These are phyloP conservation scores for Lineolata rhizophorae DNA, from an alignment of 495 filamentous ascomycete genomes.

Conservation along the genomic window DNA sequence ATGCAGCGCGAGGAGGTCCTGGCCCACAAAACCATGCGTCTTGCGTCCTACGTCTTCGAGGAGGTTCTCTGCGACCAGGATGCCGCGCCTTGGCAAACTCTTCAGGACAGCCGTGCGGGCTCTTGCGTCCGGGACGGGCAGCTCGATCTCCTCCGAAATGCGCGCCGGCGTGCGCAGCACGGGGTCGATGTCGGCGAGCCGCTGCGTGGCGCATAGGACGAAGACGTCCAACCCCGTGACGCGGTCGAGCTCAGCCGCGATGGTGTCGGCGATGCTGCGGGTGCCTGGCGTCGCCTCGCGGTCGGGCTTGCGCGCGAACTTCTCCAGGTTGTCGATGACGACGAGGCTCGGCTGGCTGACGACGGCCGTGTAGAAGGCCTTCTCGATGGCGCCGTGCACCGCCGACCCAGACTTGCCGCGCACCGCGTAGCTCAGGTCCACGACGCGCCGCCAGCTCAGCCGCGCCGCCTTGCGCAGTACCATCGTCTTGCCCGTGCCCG, in stretches of 20 bases:
- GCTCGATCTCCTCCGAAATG: constrained; percentile 51
- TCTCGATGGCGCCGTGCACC: constrained; percentile 28
- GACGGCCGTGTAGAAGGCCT: constrained; percentile 49
- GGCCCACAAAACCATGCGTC: constrained; percentile 48
- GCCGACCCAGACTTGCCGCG: constrained; percentile 16
- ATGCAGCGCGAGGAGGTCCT: constrained; percentile 25
- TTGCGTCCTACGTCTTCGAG: constrained; percentile 24
- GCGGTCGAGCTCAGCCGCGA: constrained; percentile 23
- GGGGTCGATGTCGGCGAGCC: constrained; percentile 52
- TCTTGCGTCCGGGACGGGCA: constrained; percentile 53
- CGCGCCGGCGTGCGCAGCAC: constrained; percentile 45
- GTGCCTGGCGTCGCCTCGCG: constrained; percentile 3
- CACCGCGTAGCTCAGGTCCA: constrained; percentile 35
- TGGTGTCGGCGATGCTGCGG: constrained; percentile 16
- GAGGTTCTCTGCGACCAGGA: constrained; percentile 12
- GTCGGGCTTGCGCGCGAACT: constrained; percentile 33
- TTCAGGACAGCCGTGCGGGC: constrained; percentile 58
- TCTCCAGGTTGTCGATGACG: constrained; percentile 63
- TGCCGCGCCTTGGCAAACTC: too few species aligned
- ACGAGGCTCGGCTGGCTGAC: constrained; percentile 58
- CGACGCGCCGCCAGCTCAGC: constrained; percentile 46
- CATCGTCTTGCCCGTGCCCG: constrained; percentile 64
- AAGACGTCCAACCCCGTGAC: constrained; percentile 29
- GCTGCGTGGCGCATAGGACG: constrained; percentile 51
- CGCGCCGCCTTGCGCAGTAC: constrained; percentile 42